Base-by-base conservation (phyloP, 768 basidiomycete species). In the Serendipita sp. region DNA sequence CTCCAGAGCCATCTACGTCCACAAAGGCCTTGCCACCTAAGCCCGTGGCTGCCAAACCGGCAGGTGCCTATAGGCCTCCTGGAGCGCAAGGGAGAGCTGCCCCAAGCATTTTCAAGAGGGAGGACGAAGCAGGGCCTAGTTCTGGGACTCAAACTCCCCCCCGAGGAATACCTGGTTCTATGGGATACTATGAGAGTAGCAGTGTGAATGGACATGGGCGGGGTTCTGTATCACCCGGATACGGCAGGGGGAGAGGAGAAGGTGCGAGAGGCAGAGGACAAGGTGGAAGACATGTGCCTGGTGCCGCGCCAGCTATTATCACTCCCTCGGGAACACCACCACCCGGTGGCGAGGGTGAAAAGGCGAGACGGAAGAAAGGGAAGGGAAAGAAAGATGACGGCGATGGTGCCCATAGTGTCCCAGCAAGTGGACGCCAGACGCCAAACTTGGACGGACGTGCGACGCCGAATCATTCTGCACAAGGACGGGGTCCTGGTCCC, bases 41-140 rank as follows among this genome's bases (percentile, higher is more conserved):
- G 70, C 77, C 85, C 0, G 74, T 77, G 0, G 74, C 81, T 3
- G 67, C 81, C 11, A 91, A 86, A 69, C 81, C 89, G 0, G 84
- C 86, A 0, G 94, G 91, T 16, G 90, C 94, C 0, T 97, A 98
- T 74, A 81, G 94, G 0, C 95, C 95, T 0, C 95, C 93, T 10
- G 93, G 93, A 10, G 92, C 93, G 0, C 81, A 95, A 3, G 95
- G 95, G 0, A 80, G 89, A 0, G 83, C 88, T 51, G 93, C 94
- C 0, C 91, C 94, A 0, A 79, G 85, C 2, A 88, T 89, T 41
- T 98, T 86, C 78, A 92, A 89, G 75, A 82, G 94, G 16, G 91
- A 93, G 72, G 95, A 96, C 67, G 91, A 95, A 70, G 89, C 89
- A 44, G 89, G 86, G 1, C 13, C 41, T 13, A 72, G 72, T n/a